Percentiles rank a stretch among this genome's conserved stretches.
Conservation (phyloP, 371 early-diverging fungal species). For the Rhizomucor miehei region DNA sequence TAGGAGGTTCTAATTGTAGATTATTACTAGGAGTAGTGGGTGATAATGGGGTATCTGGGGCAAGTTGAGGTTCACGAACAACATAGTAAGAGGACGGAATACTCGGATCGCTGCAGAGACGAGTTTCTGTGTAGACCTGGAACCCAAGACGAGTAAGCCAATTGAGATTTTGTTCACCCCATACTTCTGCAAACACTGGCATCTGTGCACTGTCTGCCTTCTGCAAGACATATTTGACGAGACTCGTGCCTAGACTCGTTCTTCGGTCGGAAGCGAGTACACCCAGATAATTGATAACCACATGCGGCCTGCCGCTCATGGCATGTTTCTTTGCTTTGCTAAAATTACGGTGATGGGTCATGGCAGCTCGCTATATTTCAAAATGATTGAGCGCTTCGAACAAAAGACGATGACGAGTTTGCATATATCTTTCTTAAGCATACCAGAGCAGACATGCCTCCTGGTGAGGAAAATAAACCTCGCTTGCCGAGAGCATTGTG, state of each 20-base stretch:
- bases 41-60: background rate
- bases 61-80: constrained; percentile 17
- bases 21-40: constrained; percentile 3
- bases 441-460: too few species aligned
- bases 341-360: too few species aligned
- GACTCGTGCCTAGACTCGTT: constrained; percentile 10
- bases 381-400: too few species aligned
- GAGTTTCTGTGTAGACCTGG: constrained; percentile 9
- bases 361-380: too few species aligned
- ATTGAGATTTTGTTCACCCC: constrained; percentile 10
- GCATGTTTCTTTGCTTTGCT: too few species aligned
- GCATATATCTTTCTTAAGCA: too few species aligned
- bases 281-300: constrained; percentile 26
- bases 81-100: constrained; percentile 14
- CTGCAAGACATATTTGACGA: constrained; percentile 18
- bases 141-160: constrained; percentile 23
- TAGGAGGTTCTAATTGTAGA: constrained; percentile 22
- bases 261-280: constrained; percentile 24
- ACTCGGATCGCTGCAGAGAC: constrained; percentile 8
- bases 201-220: constrained; percentile 26
- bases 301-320: constrained; percentile 11
- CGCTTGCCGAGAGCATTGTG: background rate
- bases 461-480: too few species aligned
- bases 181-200: constrained; percentile 29
- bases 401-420: too few species aligned